phyloP scores from a whole-genome alignment of 1,284 basidiomycete genomes.

The Pseudozyma flocculosa region DNA sequence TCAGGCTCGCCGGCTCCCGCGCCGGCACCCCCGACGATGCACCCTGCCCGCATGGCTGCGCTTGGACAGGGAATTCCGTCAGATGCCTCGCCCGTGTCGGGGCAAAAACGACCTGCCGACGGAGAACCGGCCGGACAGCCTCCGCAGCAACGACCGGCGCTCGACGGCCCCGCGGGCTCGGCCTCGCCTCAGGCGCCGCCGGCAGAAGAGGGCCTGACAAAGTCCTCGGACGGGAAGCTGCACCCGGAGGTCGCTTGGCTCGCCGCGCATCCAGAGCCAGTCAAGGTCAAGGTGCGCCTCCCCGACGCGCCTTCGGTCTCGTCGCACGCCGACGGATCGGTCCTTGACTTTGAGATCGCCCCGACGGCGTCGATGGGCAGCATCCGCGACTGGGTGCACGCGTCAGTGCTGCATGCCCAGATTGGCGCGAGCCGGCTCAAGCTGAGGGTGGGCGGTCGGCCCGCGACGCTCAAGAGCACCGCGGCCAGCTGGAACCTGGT shows the following conservation, averaged over 20 bases:
- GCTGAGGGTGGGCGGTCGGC: slow-evolving; percentile 40
- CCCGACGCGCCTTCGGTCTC: slow-evolving; percentile 22
- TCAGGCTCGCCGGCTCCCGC: background rate
- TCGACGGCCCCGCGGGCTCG: background rate
- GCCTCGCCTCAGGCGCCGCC: background rate
- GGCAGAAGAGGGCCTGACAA: slow-evolving; percentile 4
- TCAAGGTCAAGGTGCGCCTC: slow-evolving; percentile 33
- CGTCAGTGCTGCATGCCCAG: slow-evolving; percentile 30
- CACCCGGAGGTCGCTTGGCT: slow-evolving; percentile 46
- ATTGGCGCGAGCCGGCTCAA: slow-evolving; percentile 52
- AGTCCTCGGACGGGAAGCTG: slow-evolving; percentile 28
- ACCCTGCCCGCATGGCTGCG: background rate
- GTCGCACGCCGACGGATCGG: slow-evolving; percentile 38
- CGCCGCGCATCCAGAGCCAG: slow-evolving; percentile 31
- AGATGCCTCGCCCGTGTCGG: background rate
- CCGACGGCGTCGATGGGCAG: slow-evolving; percentile 20
- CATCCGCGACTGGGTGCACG: slow-evolving; percentile 49
- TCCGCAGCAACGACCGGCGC: background rate
- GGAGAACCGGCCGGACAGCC: background rate
- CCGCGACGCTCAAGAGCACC: slow-evolving; percentile 51
- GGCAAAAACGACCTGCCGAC: background rate
- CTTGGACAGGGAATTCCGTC: background rate
- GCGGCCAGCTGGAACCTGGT: slow-evolving; percentile 53
- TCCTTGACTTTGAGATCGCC: slow-evolving; percentile 35
- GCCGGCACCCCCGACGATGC: background rate